Percentiles rank a stretch among this genome's conserved stretches.
Evolutionary conservation across 345 rosid species (phyloP).

Genomic region (Ceriops decandra): DNA sequence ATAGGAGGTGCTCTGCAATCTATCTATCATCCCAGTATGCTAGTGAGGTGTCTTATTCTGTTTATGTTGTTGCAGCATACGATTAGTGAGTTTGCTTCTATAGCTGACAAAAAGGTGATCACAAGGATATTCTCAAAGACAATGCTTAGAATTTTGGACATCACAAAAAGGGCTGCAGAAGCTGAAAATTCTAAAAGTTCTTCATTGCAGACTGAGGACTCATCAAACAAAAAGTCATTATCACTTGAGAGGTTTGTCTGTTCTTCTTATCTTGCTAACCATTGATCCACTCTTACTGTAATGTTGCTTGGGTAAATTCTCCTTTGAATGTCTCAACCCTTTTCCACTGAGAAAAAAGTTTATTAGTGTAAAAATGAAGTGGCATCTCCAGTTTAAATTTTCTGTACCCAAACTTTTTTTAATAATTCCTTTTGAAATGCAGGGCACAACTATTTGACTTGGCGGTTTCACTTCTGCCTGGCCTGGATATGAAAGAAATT

Average conservation of each 20-base stretch:
- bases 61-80: conserved; percentile 54
- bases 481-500: conserved; percentile 53
- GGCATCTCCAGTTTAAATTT: too few relatives aligned
- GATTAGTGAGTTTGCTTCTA: conserved; percentile 68
- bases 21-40: neutral
- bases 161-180: conserved; percentile 54
- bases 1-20: neutral
- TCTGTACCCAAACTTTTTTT: too few relatives aligned
- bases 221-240: conserved; percentile 38
- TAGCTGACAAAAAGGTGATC: conserved; percentile 62
- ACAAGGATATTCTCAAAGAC: conserved; percentile 49
- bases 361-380: too few relatives aligned
- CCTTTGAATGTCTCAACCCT: too few relatives aligned
- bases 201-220: conserved; percentile 54
- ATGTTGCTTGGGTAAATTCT: too few relatives aligned
- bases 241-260: conserved; percentile 49
- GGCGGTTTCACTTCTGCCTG: conserved; percentile 77
- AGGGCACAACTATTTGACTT: conserved; percentile 81
- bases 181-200: conserved; percentile 36
- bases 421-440: conserved; percentile 27
- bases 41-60: conserved; percentile 1
- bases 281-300: too few relatives aligned
- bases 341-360: too few relatives aligned
- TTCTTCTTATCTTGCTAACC: neutral
- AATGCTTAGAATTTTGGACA: conserved; percentile 66